A percentile compares a stretch with the other conserved stretches of the same genome.
phyloP scores from a whole-genome alignment of 305 asterid genomes.

The Fraxinus platypoda region DNA sequence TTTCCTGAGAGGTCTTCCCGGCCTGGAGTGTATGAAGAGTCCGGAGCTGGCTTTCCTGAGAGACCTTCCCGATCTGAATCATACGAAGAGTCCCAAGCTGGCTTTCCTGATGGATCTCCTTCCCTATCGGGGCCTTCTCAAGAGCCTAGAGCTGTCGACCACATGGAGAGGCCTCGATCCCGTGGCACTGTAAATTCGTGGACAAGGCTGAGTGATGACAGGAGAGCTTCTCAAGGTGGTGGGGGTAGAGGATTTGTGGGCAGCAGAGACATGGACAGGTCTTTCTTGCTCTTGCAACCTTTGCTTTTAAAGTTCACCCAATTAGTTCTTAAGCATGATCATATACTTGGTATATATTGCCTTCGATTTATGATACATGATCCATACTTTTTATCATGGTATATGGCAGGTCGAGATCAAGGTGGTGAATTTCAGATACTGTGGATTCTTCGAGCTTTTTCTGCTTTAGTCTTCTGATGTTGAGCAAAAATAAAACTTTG shows the following conservation, averaged over 20 bases:
- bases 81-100: constrained; percentile 37
- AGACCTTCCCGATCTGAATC: constrained; percentile 36
- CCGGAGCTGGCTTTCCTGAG: constrained; percentile 32
- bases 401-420: constrained; percentile 64
- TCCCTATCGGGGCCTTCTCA: constrained; percentile 34
- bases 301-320: background rate
- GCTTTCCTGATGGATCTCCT: constrained; percentile 29
- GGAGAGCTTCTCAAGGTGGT: constrained; percentile 66
- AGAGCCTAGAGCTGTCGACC: constrained; percentile 52
- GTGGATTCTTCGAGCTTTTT: constrained; percentile 39
- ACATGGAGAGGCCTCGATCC: constrained; percentile 74
- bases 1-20: constrained; percentile 43
- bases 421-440: constrained; percentile 56
- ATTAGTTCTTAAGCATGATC: background rate
- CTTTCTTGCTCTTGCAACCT: constrained; percentile 14
- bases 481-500: constrained; percentile 48
- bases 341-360: background rate
- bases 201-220: constrained; percentile 66
- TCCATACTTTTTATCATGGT: constrained; percentile 6
- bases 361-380: background rate
- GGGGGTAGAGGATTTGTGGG: constrained; percentile 73
- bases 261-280: constrained; percentile 78
- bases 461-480: constrained; percentile 39
- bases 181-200: constrained; percentile 67
- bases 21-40: constrained; percentile 39